phyloP scores from a whole-genome alignment of 495 filamentous ascomycete species.

The Pseudomonodictys pantanalensis region DNA sequence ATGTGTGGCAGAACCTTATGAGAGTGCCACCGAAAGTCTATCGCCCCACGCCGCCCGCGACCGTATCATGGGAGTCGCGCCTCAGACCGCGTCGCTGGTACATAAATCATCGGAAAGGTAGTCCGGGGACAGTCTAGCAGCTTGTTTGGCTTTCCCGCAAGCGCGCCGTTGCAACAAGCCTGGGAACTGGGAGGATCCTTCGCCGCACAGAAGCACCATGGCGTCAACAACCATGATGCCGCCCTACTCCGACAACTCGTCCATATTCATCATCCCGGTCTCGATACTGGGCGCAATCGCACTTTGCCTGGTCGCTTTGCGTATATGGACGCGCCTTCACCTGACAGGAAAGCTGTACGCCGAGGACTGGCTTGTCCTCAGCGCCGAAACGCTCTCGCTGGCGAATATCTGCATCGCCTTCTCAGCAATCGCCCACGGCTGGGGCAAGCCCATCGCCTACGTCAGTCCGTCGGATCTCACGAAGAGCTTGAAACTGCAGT shows the following conservation, averaged over 20 bases:
- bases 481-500: constrained; percentile 14
- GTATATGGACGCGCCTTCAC: neutral
- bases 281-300: neutral
- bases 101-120: too few relatives aligned
- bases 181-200: neutral
- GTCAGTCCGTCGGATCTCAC: constrained; percentile 1
- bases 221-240: neutral
- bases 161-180: neutral
- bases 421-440: constrained; percentile 4
- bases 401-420: neutral
- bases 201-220: neutral
- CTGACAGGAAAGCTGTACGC: neutral
- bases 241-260: neutral
- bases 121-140: too few relatives aligned
- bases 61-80: too few relatives aligned
- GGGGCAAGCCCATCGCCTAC: neutral
- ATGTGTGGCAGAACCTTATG: too few relatives aligned
- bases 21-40: too few relatives aligned
- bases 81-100: too few relatives aligned
- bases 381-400: constrained; percentile 4
- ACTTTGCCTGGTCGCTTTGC: neutral
- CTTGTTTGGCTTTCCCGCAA: too few relatives aligned
- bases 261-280: neutral
- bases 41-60: too few relatives aligned
- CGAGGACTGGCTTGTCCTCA: neutral